Conservation (phyloP, 2,329 filamentous ascomycete species). For the Paecilomyces formosus region DNA sequence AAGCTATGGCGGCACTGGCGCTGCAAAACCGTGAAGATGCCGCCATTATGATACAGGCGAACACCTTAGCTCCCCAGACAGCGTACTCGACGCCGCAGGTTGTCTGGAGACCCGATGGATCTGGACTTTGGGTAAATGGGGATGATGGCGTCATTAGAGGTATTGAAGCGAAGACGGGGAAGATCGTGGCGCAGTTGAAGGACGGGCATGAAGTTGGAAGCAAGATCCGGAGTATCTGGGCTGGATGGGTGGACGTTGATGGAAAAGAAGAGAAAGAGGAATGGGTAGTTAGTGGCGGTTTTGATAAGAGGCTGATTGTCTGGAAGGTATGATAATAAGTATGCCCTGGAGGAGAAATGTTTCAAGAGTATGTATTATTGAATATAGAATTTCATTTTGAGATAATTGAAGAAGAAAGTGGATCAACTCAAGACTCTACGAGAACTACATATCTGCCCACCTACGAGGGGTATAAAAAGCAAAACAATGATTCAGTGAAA, state of each 20-base stretch:
- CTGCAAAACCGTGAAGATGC: constrained; percentile 51
- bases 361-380: not conserved
- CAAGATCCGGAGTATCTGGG: constrained; percentile 54
- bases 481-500: not conserved
- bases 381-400: not conserved
- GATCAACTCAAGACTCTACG: not conserved
- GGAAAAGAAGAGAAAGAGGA: constrained; percentile 34
- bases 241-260: constrained; percentile 35
- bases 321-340: constrained; percentile 36
- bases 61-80: constrained; percentile 56
- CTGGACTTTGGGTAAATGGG: constrained; percentile 57
- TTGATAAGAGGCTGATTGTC: constrained; percentile 54
- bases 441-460: not conserved
- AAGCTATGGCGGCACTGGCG: constrained; percentile 44
- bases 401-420: not conserved
- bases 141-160: constrained; percentile 58
- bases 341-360: not conserved
- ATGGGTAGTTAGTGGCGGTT: constrained; percentile 55
- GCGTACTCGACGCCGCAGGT: constrained; percentile 56
- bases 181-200: constrained; percentile 43
- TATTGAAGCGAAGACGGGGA: constrained; percentile 52
- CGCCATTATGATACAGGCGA: constrained; percentile 53
- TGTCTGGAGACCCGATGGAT: constrained; percentile 55
- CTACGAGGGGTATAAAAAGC: not conserved
- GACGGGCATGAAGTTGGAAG: constrained; percentile 49